Evolutionary conservation across 176 grass and related monocot genomes (phyloP).

Genomic region (Aegilops bicornis): DNA sequence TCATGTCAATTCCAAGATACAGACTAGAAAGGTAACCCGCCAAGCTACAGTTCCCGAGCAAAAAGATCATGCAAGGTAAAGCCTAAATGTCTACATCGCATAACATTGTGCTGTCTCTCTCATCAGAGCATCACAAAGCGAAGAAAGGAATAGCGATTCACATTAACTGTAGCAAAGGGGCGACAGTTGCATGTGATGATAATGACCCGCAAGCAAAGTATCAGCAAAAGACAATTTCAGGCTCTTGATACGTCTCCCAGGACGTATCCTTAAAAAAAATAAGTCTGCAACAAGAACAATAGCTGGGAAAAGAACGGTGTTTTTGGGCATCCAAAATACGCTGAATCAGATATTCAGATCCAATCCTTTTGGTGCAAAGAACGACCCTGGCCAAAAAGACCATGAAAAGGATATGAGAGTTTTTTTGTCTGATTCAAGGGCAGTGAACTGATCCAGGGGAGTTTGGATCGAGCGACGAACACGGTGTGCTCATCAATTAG

Average conservation of each 20-base stretch:
- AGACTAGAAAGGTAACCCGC: not conserved
- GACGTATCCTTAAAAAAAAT: not conserved
- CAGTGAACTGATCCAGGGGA: not conserved
- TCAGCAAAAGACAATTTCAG: not conserved
- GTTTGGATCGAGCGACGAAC: not conserved
- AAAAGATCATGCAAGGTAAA: slow-evolving; percentile 18
- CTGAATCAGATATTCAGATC: slow-evolving; percentile 23
- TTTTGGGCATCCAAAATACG: not conserved
- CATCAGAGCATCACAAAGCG: slow-evolving; percentile 19
- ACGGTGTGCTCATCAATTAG: slow-evolving; percentile 5
- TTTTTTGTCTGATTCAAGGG: not conserved
- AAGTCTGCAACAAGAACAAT: slow-evolving; percentile 18
- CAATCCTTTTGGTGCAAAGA: not conserved
- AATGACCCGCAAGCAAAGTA: slow-evolving; percentile 29
- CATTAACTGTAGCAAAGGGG: slow-evolving; percentile 28
- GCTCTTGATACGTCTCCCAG: no score
- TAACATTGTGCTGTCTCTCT: slow-evolving; percentile 32
- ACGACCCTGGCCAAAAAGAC: not conserved
- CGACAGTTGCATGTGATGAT: slow-evolving; percentile 30
- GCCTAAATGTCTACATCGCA: slow-evolving; percentile 25
- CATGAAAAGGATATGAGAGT: not conserved
- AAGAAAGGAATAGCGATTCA: slow-evolving; percentile 36
- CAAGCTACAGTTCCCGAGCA: slow-evolving; percentile 3
- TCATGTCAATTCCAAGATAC: slow-evolving; percentile 32
- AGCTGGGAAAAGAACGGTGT: not conserved